Conservation (phyloP, 83 land plant genomes). For the Thuja plicata region DNA sequence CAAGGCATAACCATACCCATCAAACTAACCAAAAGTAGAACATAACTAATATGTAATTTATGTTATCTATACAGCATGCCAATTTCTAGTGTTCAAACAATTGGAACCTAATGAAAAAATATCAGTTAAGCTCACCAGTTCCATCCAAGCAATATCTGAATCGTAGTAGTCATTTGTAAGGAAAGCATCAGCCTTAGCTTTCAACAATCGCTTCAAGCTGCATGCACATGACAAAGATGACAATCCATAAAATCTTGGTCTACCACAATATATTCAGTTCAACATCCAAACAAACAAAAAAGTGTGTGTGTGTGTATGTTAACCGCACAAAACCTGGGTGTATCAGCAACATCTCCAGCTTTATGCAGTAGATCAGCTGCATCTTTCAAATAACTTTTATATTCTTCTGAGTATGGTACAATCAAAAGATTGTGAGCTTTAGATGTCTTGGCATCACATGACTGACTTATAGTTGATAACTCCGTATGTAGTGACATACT, state of each 20-base stretch:
- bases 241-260: not conserved
- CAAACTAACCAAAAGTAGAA: too few species aligned
- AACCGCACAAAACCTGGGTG: constrained; percentile 49
- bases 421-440: constrained; percentile 37
- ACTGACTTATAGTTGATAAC: constrained; percentile 6
- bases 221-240: not conserved
- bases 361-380: constrained; percentile 68
- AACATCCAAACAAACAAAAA: not conserved
- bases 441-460: not conserved
- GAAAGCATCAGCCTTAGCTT: constrained; percentile 86
- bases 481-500: not conserved
- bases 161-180: constrained; percentile 92
- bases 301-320: not conserved
- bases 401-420: constrained; percentile 75
- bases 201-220: constrained; percentile 84
- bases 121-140: constrained; percentile 57
- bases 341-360: constrained; percentile 73
- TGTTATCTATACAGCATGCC: not conserved
- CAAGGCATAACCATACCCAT: too few species aligned
- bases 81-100: not conserved
- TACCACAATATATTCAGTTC: not conserved
- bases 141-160: constrained; percentile 97
- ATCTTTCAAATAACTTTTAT: constrained; percentile 36
- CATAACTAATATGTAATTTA: too few species aligned
- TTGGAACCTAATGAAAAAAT: not conserved